Percentiles rank a stretch among this genome's conserved stretches.
These are phyloP conservation scores for Russula sp. DNA, from an alignment of 768 basidiomycete genomes.

Conservation along the genomic window DNA sequence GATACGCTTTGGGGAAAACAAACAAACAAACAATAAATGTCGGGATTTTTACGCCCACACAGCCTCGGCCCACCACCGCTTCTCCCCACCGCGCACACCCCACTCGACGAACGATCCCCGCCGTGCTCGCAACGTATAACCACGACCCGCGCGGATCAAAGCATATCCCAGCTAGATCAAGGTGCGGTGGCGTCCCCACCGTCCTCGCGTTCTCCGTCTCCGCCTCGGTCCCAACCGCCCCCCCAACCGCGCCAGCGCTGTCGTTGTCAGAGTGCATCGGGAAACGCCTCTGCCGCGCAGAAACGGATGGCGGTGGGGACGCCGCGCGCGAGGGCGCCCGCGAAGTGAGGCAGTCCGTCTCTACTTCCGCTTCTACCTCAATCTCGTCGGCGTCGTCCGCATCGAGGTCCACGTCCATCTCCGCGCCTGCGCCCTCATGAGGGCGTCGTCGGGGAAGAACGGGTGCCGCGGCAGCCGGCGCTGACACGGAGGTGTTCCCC, in stretches of 20 bases:
- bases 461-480: neutral
- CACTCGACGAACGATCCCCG: constrained; percentile 74
- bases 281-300: constrained; percentile 7
- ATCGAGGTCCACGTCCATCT: constrained; percentile 32
- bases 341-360: constrained; percentile 50
- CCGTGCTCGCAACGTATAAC: constrained; percentile 61
- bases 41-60: constrained; percentile 34
- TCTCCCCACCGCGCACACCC: constrained; percentile 64
- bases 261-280: constrained; percentile 2
- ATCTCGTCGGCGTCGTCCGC: constrained; percentile 24
- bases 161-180: constrained; percentile 64
- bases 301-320: constrained; percentile 36
- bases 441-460: constrained; percentile 5
- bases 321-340: constrained; percentile 39
- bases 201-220: constrained; percentile 9
- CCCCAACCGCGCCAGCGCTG: constrained; percentile 6
- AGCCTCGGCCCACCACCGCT: constrained; percentile 62
- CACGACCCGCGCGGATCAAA: constrained; percentile 66
- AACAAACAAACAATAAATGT: neutral
- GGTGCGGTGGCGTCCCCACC: constrained; percentile 29
- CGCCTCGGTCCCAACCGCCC: neutral
- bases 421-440: constrained; percentile 18
- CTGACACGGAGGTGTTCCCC: neutral
- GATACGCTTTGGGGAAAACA: neutral
- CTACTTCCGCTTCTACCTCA: constrained; percentile 44